These are phyloP conservation scores for Penicillium maclennaniae DNA, from an alignment of 495 filamentous ascomycete genomes.

Conservation along the genomic window DNA sequence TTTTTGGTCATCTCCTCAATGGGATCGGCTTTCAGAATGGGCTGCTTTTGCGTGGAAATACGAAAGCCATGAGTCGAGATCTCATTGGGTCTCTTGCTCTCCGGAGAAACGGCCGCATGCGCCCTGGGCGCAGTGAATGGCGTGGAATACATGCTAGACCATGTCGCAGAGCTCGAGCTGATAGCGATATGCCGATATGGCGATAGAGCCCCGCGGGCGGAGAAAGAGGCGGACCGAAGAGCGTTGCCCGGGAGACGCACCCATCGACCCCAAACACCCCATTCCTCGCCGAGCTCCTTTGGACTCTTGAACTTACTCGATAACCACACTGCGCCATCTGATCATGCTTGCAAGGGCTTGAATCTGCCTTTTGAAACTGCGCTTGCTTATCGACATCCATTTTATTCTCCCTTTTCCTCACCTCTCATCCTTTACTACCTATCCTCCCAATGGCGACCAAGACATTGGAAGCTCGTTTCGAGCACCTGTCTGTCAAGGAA, in stretches of 20 bases:
- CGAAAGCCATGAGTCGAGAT: conserved; percentile 58
- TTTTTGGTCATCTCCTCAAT: conserved; percentile 80
- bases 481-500: conserved; percentile 76
- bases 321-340: conserved; percentile 1
- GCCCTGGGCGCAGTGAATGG: not conserved
- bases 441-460: conserved; percentile 51
- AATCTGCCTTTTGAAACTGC: not conserved
- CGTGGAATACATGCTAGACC: conserved; percentile 16
- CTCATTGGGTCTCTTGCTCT: conserved; percentile 29
- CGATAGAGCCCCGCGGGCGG: conserved; percentile 33
- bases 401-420: conserved; percentile 1
- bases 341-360: conserved; percentile 11
- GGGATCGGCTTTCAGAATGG: conserved; percentile 84
- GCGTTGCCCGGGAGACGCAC: conserved; percentile 39
- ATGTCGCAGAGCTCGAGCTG: conserved; percentile 14
- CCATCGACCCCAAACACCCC: conserved; percentile 30
- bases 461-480: conserved; percentile 73
- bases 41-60: conserved; percentile 77
- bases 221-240: conserved; percentile 38
- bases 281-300: conserved; percentile 10
- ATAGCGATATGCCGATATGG: conserved; percentile 26
- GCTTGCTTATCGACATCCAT: not conserved
- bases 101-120: conserved; percentile 25
- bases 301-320: conserved; percentile 18
- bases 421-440: conserved; percentile 7